phyloP scores from a whole-genome alignment of 495 filamentous ascomycete species.

The Lepidopterella palustris region DNA sequence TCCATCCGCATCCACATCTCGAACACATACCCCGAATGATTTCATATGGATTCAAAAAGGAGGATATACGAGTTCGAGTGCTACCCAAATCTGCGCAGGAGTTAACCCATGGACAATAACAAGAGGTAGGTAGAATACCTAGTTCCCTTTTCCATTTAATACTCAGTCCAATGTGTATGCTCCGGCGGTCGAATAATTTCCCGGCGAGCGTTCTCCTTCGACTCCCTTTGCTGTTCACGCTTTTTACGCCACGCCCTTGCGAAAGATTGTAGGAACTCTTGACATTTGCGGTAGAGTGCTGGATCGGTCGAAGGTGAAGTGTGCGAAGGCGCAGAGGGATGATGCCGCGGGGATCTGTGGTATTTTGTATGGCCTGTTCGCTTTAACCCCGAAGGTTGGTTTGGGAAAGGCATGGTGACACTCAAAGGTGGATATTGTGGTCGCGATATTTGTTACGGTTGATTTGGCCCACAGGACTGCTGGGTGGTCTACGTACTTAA shows the following conservation, averaged over 20 bases:
- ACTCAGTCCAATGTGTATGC: background rate
- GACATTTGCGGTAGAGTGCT: background rate
- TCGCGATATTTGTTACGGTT: background rate
- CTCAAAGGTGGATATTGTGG: background rate
- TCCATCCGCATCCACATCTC: background rate
- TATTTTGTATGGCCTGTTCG: background rate
- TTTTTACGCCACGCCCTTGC: background rate
- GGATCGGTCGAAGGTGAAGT: background rate
- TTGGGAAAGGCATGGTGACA: background rate
- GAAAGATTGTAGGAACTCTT: background rate
- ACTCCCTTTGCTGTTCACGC: background rate
- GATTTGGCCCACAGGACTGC: background rate
- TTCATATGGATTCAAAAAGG: background rate
- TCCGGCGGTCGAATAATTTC: background rate
- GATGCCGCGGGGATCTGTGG: background rate
- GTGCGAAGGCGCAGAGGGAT: background rate
- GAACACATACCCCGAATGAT: background rate
- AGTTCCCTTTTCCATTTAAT: background rate
- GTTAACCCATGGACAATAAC: too few relatives aligned
- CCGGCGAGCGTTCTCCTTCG: background rate
- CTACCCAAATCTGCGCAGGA: too few relatives aligned
- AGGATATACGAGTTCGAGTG: background rate
- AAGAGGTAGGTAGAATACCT: background rate
- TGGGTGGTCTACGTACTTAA: background rate
- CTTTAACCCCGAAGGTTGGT: background rate